Base-by-base conservation (phyloP, 805 yeast genomes). In the Metschnikowia sp. region DNA sequence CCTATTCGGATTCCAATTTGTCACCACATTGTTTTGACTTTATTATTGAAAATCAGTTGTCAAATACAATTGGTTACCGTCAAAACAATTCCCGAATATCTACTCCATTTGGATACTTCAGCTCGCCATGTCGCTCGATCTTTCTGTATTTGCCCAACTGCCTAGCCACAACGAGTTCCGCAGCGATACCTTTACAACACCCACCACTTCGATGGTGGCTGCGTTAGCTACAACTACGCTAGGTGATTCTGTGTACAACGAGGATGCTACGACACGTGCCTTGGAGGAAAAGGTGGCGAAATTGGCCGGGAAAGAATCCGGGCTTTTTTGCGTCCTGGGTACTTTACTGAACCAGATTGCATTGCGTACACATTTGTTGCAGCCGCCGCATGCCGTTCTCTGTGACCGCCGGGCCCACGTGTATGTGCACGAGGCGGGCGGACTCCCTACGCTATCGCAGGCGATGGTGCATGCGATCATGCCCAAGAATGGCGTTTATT, bases 191-290 rank as follows among this genome's bases (percentile, higher is more conserved):
- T 57, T 57, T 47, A 57, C 60, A 36, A 57, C 59, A 10, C 60
- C 60, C n/a, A 55, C 60, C 7, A 40, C 53, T 1, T 37, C 49
- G 6, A 52, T 57, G 57, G 51, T 52, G 11, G 48, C 52, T 11
- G 50, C 59, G 3, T 42, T 55, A 19, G 55, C 54, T 30, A 52
- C 49, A 10, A 56, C 74, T n/a, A 58, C 73, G 0, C 59, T 64
- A 22, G 77, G 77, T 4, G 77, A 72, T 50, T 61, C 76, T 4
- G 77, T 72, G 3, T 72, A 72, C 54, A 63, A 68, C 48, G 76
- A 72, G 52, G 77, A 72, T 55, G 58, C 41, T 3, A 45, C 63
- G 11, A 72, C 77, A 10, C 50, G 51, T 10, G 46, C 57, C n/a
- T 56, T 72, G 40, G 75, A 72, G 52, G 33, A 47, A 10, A 67